Base-by-base conservation (phyloP, 1,284 basidiomycete genomes). In the Trichosporon inkin region DNA sequence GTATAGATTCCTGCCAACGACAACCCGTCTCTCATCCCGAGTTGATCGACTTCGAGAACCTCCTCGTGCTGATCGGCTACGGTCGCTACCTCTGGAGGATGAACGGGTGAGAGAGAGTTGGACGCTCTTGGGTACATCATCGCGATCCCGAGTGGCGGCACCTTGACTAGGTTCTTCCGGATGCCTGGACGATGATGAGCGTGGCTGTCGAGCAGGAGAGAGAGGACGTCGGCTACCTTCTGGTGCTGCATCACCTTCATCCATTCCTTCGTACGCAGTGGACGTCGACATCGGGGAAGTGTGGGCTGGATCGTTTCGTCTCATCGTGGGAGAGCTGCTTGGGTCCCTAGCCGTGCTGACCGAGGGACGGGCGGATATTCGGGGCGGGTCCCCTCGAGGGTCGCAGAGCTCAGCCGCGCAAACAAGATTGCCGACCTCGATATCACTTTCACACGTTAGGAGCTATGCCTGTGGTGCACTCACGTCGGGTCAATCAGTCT, bases 1-100 rank as follows among this genome's bases (percentile, higher is more conserved):
- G 57, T 67, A 73, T 2, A 77, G 60, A 55, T 75, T 77, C 6
- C 64, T 57, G 5, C 47, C 22, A n/a, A 51, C 28, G 22, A n/a
- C 24, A 10, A 36, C 35, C n/a, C 51, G 35, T 16, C 34, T 20
- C 13, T 24, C 52, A 28, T 40, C 37, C 10, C 41, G 28, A 32
- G 24, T 57, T 20, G 58, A 61, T 1, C 59, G 40, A 10, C 40
- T 54, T 11, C 51, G 32, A 11, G 32, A 35, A 3, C 55, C 55
- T 3, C 47, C 35, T 28, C 49, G 49, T 17, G 55, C 54, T n/a
- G 38, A 22, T 22, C 32, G 10, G 36, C 19, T 8, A 10, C 38
- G 28, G 22, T 34, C 13, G 24, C 36, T 19, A 14, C 39, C 10
- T 37, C 38, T 35, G 10, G 44, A 49, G 1, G 44, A 49, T n/a